phyloP scores from a whole-genome alignment of 768 basidiomycete genomes.

The Pholiota conissans region DNA sequence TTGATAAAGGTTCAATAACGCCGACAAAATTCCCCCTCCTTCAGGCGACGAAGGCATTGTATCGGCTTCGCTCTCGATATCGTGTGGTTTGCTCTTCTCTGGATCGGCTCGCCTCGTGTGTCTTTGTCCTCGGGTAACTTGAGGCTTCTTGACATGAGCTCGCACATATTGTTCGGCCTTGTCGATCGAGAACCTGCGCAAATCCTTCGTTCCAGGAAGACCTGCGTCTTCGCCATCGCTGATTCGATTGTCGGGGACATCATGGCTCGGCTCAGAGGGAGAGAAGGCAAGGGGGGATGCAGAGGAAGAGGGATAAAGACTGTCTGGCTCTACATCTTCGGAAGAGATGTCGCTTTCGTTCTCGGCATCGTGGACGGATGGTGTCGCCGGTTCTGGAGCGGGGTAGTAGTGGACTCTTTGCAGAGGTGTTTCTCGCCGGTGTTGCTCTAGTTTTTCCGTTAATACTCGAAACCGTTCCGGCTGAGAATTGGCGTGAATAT shows the following conservation, averaged over 20 bases:
- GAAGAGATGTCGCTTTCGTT: background rate
- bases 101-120: background rate
- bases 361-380: background rate
- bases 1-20: slow-evolving; percentile 61
- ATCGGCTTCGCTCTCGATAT: slow-evolving; percentile 22
- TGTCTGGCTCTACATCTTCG: background rate
- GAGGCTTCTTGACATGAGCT: slow-evolving; percentile 5
- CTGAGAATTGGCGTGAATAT: slow-evolving; percentile 26
- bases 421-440: slow-evolving; percentile 30
- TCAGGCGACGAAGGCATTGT: slow-evolving; percentile 15
- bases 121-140: background rate
- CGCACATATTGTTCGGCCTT: slow-evolving; percentile 38
- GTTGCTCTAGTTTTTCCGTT: slow-evolving; percentile 50
- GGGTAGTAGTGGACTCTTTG: slow-evolving; percentile 30
- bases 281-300: background rate
- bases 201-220: slow-evolving; percentile 39
- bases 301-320: slow-evolving; percentile 1
- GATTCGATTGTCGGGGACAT: slow-evolving; percentile 57
- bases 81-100: slow-evolving; percentile 23
- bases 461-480: slow-evolving; percentile 44
- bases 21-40: slow-evolving; percentile 61
- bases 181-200: slow-evolving; percentile 22
- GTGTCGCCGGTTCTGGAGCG: slow-evolving; percentile 16
- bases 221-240: slow-evolving; percentile 66
- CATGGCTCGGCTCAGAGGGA: slow-evolving; percentile 24